Evolutionary conservation across 176 grass and related monocot species (phyloP), one percentile per base, ranked within the genome.

Genomic region (Triticum timopheevii): DNA sequence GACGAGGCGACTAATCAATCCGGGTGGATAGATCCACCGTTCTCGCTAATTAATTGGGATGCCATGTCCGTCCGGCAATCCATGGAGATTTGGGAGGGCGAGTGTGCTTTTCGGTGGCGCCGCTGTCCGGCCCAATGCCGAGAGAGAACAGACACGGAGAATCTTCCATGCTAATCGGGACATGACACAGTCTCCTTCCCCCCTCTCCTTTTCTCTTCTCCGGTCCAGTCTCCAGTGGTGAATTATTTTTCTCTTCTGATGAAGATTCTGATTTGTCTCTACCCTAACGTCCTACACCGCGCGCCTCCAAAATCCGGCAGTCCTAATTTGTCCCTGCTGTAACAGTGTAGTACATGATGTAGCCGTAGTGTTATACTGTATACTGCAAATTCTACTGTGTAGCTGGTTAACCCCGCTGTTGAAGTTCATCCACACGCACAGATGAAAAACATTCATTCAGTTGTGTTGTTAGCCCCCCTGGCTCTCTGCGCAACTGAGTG

Each of bases 81-180:
- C 35, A 77, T 76, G 70, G 62, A 65, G 77, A 77, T 85, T 85
- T 34, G 54, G 78, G 81, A 58, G 44, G 71, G 82, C 81, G 40
- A 78, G 52, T 36, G 90, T 78, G 44, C 52, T 85, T 82, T 22
- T 73, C 38, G 82, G 70, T 54, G 68, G 54, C 30, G 66, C 28
- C 33, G 82, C 69, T 28, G 72, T 76, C 44, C 73, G 73, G 73
- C 82, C 49, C 4, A 58, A 38, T 77, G 64, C 69, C 44, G 33
- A 25, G 63, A 80, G 69, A 64, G 81, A 85, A 84, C 36, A 77
- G 85, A 91, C 69, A 85, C 13, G 38, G 49, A 69, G 77, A 88
- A 85, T 91, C 82, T 91, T 88, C 63, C 19, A 78, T 68, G 64
- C 72, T 85, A 24, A 78, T 91, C 82, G 77, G 70, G 70, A 71